Conservation (phyloP, 164 flowering plant genomes). For the Malania oleifera region DNA sequence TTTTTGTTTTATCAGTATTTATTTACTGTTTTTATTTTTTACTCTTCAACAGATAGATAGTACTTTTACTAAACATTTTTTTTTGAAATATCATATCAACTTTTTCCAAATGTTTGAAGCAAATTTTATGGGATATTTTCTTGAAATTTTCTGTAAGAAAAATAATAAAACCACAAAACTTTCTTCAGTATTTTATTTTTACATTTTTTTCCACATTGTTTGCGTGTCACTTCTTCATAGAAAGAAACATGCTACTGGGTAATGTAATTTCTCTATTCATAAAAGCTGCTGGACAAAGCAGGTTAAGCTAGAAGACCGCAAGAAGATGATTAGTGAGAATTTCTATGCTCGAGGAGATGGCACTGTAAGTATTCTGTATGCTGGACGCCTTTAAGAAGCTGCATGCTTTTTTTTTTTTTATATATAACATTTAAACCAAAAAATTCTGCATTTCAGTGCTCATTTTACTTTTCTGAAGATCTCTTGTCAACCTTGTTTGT, state of each 20-base stretch:
- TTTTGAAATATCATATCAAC: too few species aligned
- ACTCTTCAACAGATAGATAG: too few species aligned
- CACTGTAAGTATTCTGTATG: slow-evolving; percentile 33
- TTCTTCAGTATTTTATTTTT: background rate
- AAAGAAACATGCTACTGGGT: too few species aligned
- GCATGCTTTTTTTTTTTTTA: background rate
- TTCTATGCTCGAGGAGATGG: slow-evolving; percentile 50
- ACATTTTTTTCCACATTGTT: background rate
- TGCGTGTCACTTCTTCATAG: slow-evolving; percentile 11
- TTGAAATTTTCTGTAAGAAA: too few species aligned
- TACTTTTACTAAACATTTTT: too few species aligned
- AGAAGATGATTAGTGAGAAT: slow-evolving; percentile 39
- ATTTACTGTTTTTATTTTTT: too few species aligned
- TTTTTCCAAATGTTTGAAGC: too few species aligned
- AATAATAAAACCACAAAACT: too few species aligned
- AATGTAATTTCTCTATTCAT: too few species aligned
- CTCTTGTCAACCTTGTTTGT: slow-evolving; percentile 34
- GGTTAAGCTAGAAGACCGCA: slow-evolving; percentile 32
- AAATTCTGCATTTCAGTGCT: slow-evolving; percentile 28
- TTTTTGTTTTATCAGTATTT: too few species aligned
- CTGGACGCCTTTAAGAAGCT: background rate
- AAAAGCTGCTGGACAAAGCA: too few species aligned
- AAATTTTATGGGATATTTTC: too few species aligned
- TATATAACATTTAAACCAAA: slow-evolving; percentile 10
- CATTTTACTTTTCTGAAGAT: slow-evolving; percentile 42